Base-by-base conservation (phyloP, 2,329 filamentous ascomycete species). In the Penicillium sp. region DNA sequence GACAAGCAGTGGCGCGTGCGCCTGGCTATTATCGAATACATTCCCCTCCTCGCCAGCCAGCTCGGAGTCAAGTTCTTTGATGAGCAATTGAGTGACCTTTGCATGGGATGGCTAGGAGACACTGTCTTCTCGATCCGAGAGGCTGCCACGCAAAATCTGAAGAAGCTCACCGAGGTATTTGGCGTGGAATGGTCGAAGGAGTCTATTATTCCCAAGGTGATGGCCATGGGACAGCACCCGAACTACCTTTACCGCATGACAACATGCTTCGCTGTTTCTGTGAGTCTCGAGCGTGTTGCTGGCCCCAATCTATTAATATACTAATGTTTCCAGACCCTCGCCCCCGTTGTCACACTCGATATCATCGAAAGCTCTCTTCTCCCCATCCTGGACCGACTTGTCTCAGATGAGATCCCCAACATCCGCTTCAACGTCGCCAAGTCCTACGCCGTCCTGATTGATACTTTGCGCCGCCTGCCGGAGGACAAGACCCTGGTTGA, bases 211-310 rank as follows among this genome's bases (percentile, higher is more conserved):
- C 95, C 95, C 63, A 98, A 98, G 84, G 95, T 99, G 68, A 95
- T 97, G 86, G 91, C 91, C 40, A 98, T 99, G 95, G 95, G 95
- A 63, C 91, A 92, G 75, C 95, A 99, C 78, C 92, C 94, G 64
- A 99, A 99, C 83, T 99, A 99, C 78, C 89, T 99, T 57, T 99
- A 99, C 86, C 88, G 95, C 77, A 99, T 99, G 95, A 99, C 95
- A 10, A 99, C 95, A n/a, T 98, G 94, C 82, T 99, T 99, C 78
- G 95, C 95, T 65, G 96, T 99, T 69, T 94, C 93, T 72, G 95
- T 99, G 86, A 84, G 91, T 86, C 35, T 3, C 6, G 6, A 28
- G 19, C n/a, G 5, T 30, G 10, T 28, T 15, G 6, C 13, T 26
- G 12, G 12, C 42, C 22, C 19, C 5, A 3, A n/a, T 53, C 47